Conservation (phyloP, 164 flowering plant genomes). For the Vitis vinifera region DNA sequence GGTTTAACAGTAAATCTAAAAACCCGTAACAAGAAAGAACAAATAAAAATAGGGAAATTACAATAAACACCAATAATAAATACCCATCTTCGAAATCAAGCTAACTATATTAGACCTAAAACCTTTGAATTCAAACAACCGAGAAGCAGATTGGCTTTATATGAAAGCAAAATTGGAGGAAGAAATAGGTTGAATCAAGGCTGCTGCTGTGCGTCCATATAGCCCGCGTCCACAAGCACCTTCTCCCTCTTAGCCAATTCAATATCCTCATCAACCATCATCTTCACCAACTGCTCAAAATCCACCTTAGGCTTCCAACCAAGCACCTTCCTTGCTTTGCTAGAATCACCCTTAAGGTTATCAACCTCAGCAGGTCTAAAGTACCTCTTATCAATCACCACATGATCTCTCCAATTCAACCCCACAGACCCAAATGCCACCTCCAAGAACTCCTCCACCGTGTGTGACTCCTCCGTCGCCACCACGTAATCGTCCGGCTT, state of each 20-base stretch:
- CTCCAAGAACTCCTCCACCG: constrained; percentile 88
- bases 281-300: constrained; percentile 88
- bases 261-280: constrained; percentile 96
- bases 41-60: neutral
- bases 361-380: constrained; percentile 95
- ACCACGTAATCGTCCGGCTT: constrained; percentile 93
- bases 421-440: constrained; percentile 94
- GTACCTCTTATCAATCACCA: constrained; percentile 87
- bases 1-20: constrained; percentile 4
- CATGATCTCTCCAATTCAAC: constrained; percentile 88
- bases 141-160: too few relatives aligned
- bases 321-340: constrained; percentile 72
- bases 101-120: constrained; percentile 1
- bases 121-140: neutral
- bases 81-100: too few relatives aligned
- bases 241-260: constrained; percentile 94
- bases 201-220: constrained; percentile 93
- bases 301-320: constrained; percentile 96
- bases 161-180: too few relatives aligned
- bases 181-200: constrained; percentile 38
- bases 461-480: constrained; percentile 94
- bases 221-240: constrained; percentile 97
- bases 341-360: constrained; percentile 85
- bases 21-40: neutral
- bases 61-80: neutral